Evolutionary conservation across 1,284 basidiomycete genomes (phyloP).

Genomic region (Ustilago bromivora): DNA sequence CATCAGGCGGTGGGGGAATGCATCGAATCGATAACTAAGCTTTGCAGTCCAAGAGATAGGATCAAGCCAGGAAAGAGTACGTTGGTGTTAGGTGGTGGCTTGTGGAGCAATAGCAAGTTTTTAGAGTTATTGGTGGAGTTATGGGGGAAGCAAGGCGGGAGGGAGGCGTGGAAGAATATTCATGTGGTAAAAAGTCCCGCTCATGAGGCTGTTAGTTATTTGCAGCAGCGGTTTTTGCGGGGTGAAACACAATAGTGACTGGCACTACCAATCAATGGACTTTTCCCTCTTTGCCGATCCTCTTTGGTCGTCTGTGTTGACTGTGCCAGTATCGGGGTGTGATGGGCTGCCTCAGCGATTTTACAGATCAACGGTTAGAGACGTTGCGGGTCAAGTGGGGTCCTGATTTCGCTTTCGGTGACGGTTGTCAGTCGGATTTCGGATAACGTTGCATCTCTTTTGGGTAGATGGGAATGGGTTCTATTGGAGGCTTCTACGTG

Average conservation of each 20-base stretch:
- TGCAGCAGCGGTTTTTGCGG: slow-evolving; percentile 30
- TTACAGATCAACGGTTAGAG: no score
- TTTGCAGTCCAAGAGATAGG: slow-evolving; percentile 27
- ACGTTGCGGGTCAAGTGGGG: no score
- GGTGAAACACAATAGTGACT: neutral
- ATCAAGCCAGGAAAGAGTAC: slow-evolving; percentile 36
- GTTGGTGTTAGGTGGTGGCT: slow-evolving; percentile 60
- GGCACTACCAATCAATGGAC: slow-evolving; percentile 1
- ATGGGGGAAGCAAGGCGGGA: slow-evolving; percentile 37
- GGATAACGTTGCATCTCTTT: no score
- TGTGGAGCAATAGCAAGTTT: slow-evolving; percentile 58
- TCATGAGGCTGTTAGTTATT: slow-evolving; percentile 51
- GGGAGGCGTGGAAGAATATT: slow-evolving; percentile 43
- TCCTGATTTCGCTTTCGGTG: no score
- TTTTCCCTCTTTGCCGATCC: neutral
- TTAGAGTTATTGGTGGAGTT: slow-evolving; percentile 35
- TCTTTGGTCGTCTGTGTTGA: neutral
- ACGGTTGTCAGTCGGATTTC: neutral
- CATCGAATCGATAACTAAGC: slow-evolving; percentile 39
- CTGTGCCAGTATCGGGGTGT: no score
- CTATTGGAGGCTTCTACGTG: no score
- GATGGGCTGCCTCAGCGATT: no score
- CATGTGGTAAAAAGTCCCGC: slow-evolving; percentile 57
- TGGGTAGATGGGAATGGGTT: no score
- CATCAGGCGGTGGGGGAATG: slow-evolving; percentile 41